phyloP scores from a whole-genome alignment of 495 filamentous ascomycete genomes.

The Jackrogersella minutella region DNA sequence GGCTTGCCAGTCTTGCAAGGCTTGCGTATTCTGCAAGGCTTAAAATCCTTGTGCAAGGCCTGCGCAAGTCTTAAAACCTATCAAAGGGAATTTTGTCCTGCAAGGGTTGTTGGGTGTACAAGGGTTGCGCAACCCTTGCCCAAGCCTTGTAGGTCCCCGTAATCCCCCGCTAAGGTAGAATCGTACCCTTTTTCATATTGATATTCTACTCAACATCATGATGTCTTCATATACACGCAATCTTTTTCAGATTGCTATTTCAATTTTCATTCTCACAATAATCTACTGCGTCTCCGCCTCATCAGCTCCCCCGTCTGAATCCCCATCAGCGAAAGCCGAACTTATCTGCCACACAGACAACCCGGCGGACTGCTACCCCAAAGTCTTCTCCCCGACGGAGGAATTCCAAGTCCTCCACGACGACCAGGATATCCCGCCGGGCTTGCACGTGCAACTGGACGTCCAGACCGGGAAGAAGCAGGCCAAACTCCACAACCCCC shows the following conservation, averaged over 20 bases:
- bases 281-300: slow-evolving; percentile 18
- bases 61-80: no score
- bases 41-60: no score
- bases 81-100: no score
- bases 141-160: no score
- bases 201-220: slow-evolving; percentile 27
- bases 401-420: slow-evolving; percentile 68
- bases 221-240: slow-evolving; percentile 7
- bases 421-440: slow-evolving; percentile 69
- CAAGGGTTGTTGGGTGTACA: no score
- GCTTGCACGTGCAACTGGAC: slow-evolving; percentile 70
- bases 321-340: slow-evolving; percentile 50
- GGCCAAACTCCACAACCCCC: slow-evolving; percentile 65
- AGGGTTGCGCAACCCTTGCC: no score
- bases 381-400: slow-evolving; percentile 65
- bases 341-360: slow-evolving; percentile 71
- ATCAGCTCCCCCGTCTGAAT: slow-evolving; percentile 27
- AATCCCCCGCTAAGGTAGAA: no score
- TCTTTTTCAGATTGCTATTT: slow-evolving; percentile 14
- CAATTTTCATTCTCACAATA: slow-evolving; percentile 9
- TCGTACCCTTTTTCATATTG: no score
- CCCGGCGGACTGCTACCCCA: slow-evolving; percentile 69
- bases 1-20: no score
- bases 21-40: no score
- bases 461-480: slow-evolving; percentile 68